Evolutionary conservation across 495 filamentous ascomycete species (phyloP).

Genomic region (Hypoxylon lienhwacheense): DNA sequence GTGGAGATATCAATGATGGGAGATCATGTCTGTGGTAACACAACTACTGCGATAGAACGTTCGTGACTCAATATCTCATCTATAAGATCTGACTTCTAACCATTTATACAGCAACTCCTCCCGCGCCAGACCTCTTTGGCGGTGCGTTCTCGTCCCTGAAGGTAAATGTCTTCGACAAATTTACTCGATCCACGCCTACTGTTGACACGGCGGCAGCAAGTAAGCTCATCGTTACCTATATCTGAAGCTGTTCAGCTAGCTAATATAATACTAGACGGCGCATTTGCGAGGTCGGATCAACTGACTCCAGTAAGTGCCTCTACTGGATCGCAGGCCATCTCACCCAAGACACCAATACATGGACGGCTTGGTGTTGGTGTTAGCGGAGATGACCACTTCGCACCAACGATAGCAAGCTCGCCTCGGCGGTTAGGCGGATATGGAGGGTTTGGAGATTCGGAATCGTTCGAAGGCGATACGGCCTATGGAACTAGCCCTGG

Average conservation of each 20-base stretch:
- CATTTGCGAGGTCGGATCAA: constrained; percentile 60
- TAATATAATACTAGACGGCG: constrained; percentile 57
- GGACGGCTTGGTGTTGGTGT: constrained; percentile 42
- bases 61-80: constrained; percentile 29
- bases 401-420: constrained; percentile 42
- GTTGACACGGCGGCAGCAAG: constrained; percentile 62
- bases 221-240: constrained; percentile 42
- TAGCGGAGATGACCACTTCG: constrained; percentile 43
- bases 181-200: constrained; percentile 45
- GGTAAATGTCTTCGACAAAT: constrained; percentile 43
- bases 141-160: constrained; percentile 34
- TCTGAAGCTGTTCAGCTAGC: constrained; percentile 14
- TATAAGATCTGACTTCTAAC: constrained; percentile 13
- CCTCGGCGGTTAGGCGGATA: constrained; percentile 45
- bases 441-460: constrained; percentile 47
- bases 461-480: constrained; percentile 55
- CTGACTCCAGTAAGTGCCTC: constrained; percentile 63
- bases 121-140: constrained; percentile 42
- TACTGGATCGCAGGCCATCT: constrained; percentile 58
- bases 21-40: constrained; percentile 73
- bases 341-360: constrained; percentile 55
- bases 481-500: constrained; percentile 41
- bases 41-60: constrained; percentile 43
- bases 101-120: constrained; percentile 40
- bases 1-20: constrained; percentile 92